These are phyloP conservation scores for Dactylellina parvicollis DNA, from an alignment of 2,329 filamentous ascomycete genomes.

Conservation along the genomic window DNA sequence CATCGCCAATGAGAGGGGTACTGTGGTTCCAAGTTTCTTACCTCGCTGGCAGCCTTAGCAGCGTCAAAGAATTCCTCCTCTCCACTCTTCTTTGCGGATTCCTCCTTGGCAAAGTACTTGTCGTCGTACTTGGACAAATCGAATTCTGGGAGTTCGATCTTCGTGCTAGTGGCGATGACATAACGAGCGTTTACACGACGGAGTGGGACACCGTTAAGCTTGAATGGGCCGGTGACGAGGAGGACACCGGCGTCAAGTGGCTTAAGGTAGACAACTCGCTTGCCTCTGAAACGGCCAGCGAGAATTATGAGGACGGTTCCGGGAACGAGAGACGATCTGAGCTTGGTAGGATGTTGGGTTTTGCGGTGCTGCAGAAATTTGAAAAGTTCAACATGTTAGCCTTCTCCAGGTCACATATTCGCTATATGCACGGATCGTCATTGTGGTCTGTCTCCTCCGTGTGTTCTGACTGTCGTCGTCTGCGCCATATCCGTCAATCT, in stretches of 20 bases:
- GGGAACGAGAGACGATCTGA: conserved; percentile 88
- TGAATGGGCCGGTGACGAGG: conserved; percentile 99
- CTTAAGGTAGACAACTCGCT: conserved; percentile 99
- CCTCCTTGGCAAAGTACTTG: conserved; percentile 98
- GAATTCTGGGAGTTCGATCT: conserved; percentile 83
- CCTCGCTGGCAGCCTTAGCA: conserved; percentile 68
- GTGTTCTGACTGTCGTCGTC: background rate
- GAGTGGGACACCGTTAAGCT: conserved; percentile 99
- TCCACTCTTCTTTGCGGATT: conserved; percentile 88
- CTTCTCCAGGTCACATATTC: conserved; percentile 41
- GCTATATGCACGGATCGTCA: conserved; percentile 6
- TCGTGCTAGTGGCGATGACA: conserved; percentile 89
- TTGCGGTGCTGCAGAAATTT: conserved; percentile 81
- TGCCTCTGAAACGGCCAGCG: conserved; percentile 99
- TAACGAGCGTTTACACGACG: conserved; percentile 93
- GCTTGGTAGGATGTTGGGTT: conserved; percentile 84
- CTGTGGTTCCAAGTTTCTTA: conserved; percentile 15
- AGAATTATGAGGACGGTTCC: conserved; percentile 98
- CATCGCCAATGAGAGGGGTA: background rate
- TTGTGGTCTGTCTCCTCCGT: background rate
- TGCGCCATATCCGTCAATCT: background rate
- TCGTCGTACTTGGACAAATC: conserved; percentile 90
- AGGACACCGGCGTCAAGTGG: conserved; percentile 96
- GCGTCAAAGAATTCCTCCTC: conserved; percentile 99
- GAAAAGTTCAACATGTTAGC: conserved; percentile 56